phyloP scores from a whole-genome alignment of 2,329 filamentous ascomycete species.

The Aspergillus aculeatinus region DNA sequence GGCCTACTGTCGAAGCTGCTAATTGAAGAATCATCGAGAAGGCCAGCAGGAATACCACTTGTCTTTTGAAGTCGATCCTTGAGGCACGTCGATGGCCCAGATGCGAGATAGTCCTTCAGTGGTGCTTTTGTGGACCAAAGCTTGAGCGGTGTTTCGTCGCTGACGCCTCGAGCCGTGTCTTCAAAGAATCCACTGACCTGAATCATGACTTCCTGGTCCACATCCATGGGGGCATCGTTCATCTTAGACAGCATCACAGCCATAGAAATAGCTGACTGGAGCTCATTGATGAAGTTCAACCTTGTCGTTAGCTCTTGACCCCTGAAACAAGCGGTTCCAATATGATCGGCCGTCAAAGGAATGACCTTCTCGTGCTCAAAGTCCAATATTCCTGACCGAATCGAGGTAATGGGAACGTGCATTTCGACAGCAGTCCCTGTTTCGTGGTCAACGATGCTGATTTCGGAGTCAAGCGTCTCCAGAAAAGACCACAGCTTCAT shows the following conservation, averaged over 20 bases:
- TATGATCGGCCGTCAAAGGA: conserved; percentile 33
- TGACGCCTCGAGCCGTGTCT: conserved; percentile 56
- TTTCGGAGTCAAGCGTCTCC: conserved; percentile 60
- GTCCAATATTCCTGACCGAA: conserved; percentile 32
- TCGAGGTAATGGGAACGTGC: conserved; percentile 59
- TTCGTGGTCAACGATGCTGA: conserved; percentile 45
- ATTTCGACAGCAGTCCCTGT: conserved; percentile 53
- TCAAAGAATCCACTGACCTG: conserved; percentile 63
- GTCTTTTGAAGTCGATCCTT: conserved; percentile 50
- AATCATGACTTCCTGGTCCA: conserved; percentile 56
- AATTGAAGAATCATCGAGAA: conserved; percentile 30
- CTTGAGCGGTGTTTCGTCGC: conserved; percentile 39
- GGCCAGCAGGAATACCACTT: conserved; percentile 21
- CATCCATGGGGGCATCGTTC: conserved; percentile 48
- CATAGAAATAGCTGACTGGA: conserved; percentile 19
- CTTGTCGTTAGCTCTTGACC: conserved; percentile 30
- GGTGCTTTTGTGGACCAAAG: conserved; percentile 33
- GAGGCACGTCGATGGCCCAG: conserved; percentile 57
- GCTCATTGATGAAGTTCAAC: conserved; percentile 26
- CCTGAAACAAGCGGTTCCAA: conserved; percentile 33
- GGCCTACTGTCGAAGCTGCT: conserved; percentile 32
- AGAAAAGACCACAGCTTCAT: conserved; percentile 63
- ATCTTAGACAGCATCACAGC: conserved; percentile 28
- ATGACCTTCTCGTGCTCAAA: conserved; percentile 36
- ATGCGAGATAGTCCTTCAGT: conserved; percentile 52